Percentiles rank a stretch among this genome's conserved stretches.
Conservation (phyloP, 2,329 filamentous ascomycete species). For the Sarocladium strictum region DNA sequence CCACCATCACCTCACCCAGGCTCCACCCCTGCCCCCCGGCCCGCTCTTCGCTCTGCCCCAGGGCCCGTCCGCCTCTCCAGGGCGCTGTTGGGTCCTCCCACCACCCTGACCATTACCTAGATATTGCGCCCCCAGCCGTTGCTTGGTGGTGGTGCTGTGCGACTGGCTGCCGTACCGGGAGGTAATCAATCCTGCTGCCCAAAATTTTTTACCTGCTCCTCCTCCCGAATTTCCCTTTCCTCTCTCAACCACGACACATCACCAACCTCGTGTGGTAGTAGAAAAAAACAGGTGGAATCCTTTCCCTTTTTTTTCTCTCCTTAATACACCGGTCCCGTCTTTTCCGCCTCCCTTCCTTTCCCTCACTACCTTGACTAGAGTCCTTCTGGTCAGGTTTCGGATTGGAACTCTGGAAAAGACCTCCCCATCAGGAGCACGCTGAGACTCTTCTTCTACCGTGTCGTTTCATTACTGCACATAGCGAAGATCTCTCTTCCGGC, state of each 20-base stretch:
- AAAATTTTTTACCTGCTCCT: conserved; percentile 10
- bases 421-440: conserved; percentile 5
- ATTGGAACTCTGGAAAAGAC: conserved; percentile 12
- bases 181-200: conserved; percentile 9
- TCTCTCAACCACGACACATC: conserved; percentile 4
- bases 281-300: conserved; percentile 10
- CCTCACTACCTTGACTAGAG: conserved; percentile 13
- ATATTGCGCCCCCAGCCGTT: no score
- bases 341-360: conserved; percentile 10
- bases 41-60: not conserved
- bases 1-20: conserved; percentile 5
- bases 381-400: conserved; percentile 15
- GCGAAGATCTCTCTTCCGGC: conserved; percentile 6
- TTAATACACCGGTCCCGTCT: conserved; percentile 6
- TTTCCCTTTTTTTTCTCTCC: conserved; percentile 12
- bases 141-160: no score
- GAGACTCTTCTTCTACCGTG: conserved; percentile 9
- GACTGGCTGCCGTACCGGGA: not conserved
- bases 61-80: no score
- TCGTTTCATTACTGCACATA: conserved; percentile 7
- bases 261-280: conserved; percentile 9
- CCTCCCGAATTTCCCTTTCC: conserved; percentile 8
- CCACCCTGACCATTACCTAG: no score
- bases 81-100: no score
- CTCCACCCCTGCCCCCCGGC: conserved; percentile 3